Conservation (phyloP, 306 rosid genomes). For the Fagus sylvatica region DNA sequence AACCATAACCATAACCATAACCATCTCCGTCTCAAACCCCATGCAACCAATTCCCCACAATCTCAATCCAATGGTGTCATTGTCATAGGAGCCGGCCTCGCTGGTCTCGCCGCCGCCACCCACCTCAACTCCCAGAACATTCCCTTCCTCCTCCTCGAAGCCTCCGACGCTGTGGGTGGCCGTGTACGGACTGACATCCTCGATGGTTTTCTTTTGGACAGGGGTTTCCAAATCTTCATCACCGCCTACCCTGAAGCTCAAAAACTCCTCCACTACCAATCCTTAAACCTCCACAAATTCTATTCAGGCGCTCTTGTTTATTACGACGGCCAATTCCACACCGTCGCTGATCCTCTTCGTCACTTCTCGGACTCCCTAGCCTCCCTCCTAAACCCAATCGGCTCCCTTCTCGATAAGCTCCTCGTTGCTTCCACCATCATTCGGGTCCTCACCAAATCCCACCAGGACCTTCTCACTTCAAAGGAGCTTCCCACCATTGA, state of each 20-base stretch:
- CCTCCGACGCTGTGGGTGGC: conserved; percentile 72
- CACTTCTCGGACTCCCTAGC: conserved; percentile 56
- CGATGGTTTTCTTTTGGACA: conserved; percentile 81
- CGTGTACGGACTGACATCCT: conserved; percentile 78
- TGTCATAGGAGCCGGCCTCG: conserved; percentile 81
- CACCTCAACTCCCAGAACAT: conserved; percentile 65
- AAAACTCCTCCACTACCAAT: conserved; percentile 61
- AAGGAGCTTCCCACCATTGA: conserved; percentile 60
- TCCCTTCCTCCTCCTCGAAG: conserved; percentile 74
- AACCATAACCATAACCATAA: not conserved
- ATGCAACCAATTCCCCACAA: conserved; percentile 29
- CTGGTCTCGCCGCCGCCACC: conserved; percentile 80
- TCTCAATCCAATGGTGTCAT: conserved; percentile 45
- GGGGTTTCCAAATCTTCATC: conserved; percentile 93
- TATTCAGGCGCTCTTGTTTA: conserved; percentile 73
- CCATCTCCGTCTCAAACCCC: conserved; percentile 37
- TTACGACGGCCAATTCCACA: conserved; percentile 66
- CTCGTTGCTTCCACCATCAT: conserved; percentile 57
- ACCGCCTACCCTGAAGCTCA: conserved; percentile 85
- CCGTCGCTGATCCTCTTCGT: conserved; percentile 76
- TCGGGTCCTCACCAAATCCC: conserved; percentile 49
- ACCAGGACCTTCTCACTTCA: conserved; percentile 46
- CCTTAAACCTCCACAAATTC: conserved; percentile 62
- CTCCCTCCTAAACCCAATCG: conserved; percentile 71
- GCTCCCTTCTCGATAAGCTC: conserved; percentile 64